Base-by-base conservation (phyloP, 108 stramenopile genomes). In the Pseudonitzschia multiseries region DNA sequence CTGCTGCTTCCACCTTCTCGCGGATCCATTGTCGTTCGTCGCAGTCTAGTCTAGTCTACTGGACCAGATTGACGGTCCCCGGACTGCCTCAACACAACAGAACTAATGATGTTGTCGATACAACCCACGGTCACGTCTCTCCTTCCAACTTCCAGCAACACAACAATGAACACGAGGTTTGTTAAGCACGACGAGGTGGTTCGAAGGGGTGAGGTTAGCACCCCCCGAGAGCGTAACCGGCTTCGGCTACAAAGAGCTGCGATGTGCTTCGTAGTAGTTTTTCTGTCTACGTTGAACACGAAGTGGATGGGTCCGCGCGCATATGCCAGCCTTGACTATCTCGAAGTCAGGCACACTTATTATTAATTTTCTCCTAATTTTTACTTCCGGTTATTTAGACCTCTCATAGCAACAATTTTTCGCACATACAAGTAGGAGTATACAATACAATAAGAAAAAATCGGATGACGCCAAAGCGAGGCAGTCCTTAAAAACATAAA, bases 11-110 rank as follows among this genome's bases (percentile, higher is more conserved):
- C 32, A 40, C 32, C 61, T 59, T 59, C 57, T 62, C 61, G 32
- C 9, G 61, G 61, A 40, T 62, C 61, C 61, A 62, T 62, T 26
- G 32, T 62, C 8, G 33, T 56, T 56, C 54, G 54, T 26, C 24
- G 54, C 20, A 9, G 54, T 26, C 54, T 56, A 56, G 54, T 26
- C 54, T 48, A 56, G 54, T 56, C 54, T 56, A 56, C 54, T 26
- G 22, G 54, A 56, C 54, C 54, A 24, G 24, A 56, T 56, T 56
- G 54, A 56, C 54, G 17, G 46, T 48, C 57, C 29, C 61, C 20
- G 36, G 61, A 62, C 61, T 62, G 32, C 36, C 61, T 62, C 61
- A 59, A 62, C 32, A 62, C 33, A 62, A 62, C 61, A 62, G 32
- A 62, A 62, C 54, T 56, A 26, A 56, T 56, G 9, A 24, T 56